phyloP scores from a whole-genome alignment of 2,329 filamentous ascomycete genomes.

The Talaromyces sp. region DNA sequence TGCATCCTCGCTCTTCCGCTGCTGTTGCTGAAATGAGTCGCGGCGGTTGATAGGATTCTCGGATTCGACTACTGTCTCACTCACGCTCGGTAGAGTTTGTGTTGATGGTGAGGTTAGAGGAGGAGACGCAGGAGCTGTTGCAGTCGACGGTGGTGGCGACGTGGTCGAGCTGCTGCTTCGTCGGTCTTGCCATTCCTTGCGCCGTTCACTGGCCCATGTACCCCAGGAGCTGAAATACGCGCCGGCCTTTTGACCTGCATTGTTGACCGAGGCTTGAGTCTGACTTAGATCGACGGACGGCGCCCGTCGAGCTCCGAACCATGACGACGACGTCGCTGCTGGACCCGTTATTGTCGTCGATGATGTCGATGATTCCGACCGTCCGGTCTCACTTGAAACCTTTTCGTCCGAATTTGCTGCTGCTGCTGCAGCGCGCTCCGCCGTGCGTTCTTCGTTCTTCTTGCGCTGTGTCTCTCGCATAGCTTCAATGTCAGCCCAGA shows the following conservation, averaged over 20 bases:
- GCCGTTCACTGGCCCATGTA: slow-evolving; percentile 50
- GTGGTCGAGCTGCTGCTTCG: slow-evolving; percentile 20
- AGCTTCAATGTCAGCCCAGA: slow-evolving; percentile 85
- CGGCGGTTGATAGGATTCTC: not conserved
- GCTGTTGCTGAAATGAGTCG: not conserved
- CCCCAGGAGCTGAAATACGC: slow-evolving; percentile 61
- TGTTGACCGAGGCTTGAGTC: slow-evolving; percentile 50
- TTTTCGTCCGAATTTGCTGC: slow-evolving; percentile 19
- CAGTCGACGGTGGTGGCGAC: slow-evolving; percentile 13
- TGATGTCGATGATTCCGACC: not conserved
- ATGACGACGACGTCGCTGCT: slow-evolving; percentile 16
- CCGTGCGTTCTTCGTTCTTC: slow-evolving; percentile 27
- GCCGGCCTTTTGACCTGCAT: slow-evolving; percentile 51
- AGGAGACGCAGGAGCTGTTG: not conserved
- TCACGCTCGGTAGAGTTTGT: slow-evolving; percentile 9
- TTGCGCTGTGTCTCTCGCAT: slow-evolving; percentile 68
- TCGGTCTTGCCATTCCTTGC: slow-evolving; percentile 41
- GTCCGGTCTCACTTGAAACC: slow-evolving; percentile 16
- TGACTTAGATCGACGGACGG: slow-evolving; percentile 45
- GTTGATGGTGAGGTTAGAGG: not conserved
- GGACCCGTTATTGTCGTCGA: slow-evolving; percentile 11
- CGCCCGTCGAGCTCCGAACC: slow-evolving; percentile 26
- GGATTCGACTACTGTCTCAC: not conserved
- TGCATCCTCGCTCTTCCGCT: not conserved
- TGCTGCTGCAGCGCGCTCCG: slow-evolving; percentile 18